A percentile compares a stretch with the other conserved stretches of the same genome.
phyloP scores from a whole-genome alignment of 352 stramenopile genomes.

The Phytophthora kernoviae region DNA sequence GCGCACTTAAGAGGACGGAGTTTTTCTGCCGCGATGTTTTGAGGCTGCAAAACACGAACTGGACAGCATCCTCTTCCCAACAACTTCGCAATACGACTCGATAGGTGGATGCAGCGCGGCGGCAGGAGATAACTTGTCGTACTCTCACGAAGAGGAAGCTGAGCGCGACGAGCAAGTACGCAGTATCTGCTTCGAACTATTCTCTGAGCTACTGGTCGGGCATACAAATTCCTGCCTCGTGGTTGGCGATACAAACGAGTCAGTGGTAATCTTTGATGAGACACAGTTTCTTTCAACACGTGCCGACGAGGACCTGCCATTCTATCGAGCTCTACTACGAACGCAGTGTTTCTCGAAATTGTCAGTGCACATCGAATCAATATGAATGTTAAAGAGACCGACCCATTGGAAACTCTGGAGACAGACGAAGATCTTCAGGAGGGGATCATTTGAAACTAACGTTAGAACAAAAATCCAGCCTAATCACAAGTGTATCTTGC shows the following conservation, averaged over 20 bases:
- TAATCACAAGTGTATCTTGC: constrained; percentile 7
- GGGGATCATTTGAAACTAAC: constrained; percentile 46
- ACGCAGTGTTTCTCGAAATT: constrained; percentile 87
- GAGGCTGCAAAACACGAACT: constrained; percentile 59
- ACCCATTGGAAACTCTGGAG: constrained; percentile 19
- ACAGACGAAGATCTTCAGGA: constrained; percentile 48
- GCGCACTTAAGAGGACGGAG: constrained; percentile 35
- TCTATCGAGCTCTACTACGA: constrained; percentile 72
- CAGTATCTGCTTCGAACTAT: constrained; percentile 70
- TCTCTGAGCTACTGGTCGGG: constrained; percentile 60
- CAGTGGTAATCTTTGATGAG: constrained; percentile 89
- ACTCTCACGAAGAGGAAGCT: constrained; percentile 25
- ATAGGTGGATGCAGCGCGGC: constrained; percentile 37
- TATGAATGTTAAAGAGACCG: constrained; percentile 40
- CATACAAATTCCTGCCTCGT: constrained; percentile 81
- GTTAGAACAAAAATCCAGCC: constrained; percentile 7
- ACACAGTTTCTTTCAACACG: constrained; percentile 78
- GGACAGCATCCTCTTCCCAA: constrained; percentile 56
- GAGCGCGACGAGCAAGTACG: constrained; percentile 57
- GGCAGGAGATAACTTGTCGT: constrained; percentile 8
- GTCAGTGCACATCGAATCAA: constrained; percentile 80
- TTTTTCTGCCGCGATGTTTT: constrained; percentile 63
- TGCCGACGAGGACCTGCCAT: constrained; percentile 56
- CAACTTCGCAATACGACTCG: constrained; percentile 41
- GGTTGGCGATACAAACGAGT: constrained; percentile 86